These are phyloP conservation scores for Dacryopinax primogenitus DNA, from an alignment of 768 basidiomycete species.

Conservation along the genomic window DNA sequence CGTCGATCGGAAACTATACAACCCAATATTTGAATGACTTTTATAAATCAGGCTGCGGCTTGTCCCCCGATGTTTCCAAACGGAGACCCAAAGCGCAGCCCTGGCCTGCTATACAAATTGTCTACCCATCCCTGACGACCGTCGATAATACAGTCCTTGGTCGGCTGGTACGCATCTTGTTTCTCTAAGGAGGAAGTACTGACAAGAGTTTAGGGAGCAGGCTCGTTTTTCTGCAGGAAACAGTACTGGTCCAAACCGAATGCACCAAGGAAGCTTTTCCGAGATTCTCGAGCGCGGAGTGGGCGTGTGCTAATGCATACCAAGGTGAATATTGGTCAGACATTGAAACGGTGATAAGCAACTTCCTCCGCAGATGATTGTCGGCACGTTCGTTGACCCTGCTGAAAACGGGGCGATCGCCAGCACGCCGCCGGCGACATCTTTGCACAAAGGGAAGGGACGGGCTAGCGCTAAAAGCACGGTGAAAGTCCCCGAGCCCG, in stretches of 20 bases:
- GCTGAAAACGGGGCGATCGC: neutral
- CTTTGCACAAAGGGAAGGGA: neutral
- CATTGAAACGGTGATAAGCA: neutral
- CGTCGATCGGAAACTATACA: constrained; percentile 68
- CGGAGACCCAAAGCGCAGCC: constrained; percentile 45
- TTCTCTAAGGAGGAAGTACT: neutral
- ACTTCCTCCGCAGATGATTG: neutral
- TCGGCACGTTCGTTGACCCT: neutral
- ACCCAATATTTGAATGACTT: constrained; percentile 81
- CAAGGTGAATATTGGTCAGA: constrained; percentile 44
- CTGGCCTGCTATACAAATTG: constrained; percentile 39
- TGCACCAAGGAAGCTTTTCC: constrained; percentile 58
- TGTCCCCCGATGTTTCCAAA: constrained; percentile 49
- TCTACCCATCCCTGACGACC: constrained; percentile 63
- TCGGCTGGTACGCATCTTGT: neutral
- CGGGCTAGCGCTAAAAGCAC: neutral
- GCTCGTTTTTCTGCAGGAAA: constrained; percentile 72
- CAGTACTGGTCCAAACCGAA: constrained; percentile 57
- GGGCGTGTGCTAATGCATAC: constrained; percentile 84
- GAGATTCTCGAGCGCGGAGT: constrained; percentile 66
- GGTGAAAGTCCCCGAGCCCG: constrained; percentile 1
- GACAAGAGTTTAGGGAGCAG: constrained; percentile 47
- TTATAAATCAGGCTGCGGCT: constrained; percentile 59
- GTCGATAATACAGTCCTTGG: constrained; percentile 54
- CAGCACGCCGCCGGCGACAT: neutral